phyloP scores from a whole-genome alignment of 768 basidiomycete genomes.

The Boletales sp. region DNA sequence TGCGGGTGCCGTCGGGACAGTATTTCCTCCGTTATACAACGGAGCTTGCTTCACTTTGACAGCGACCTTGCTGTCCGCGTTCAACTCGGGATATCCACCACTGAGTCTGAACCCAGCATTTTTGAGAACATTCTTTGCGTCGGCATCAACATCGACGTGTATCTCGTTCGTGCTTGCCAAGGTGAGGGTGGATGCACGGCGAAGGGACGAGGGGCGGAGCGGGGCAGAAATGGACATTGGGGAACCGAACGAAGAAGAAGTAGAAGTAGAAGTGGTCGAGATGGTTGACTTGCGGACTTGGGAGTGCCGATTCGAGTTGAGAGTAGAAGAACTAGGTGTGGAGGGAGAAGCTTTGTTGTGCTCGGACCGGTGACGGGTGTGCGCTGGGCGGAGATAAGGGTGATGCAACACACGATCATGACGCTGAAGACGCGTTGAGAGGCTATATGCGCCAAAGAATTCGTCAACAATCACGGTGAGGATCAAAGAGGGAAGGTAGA shows the following conservation, averaged over 20 bases:
- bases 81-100: constrained; percentile 15
- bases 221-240: constrained; percentile 36
- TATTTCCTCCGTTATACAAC: constrained; percentile 40
- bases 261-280: constrained; percentile 24
- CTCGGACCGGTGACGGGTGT: constrained; percentile 20
- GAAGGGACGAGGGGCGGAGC: constrained; percentile 43
- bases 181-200: constrained; percentile 33
- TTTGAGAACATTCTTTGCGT: constrained; percentile 9
- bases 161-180: constrained; percentile 20
- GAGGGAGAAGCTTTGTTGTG: constrained; percentile 37
- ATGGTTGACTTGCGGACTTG: constrained; percentile 28
- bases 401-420: constrained; percentile 60
- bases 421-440: constrained; percentile 65
- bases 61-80: constrained; percentile 16
- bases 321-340: constrained; percentile 63
- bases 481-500: constrained; percentile 1
- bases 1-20: background rate
- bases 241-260: constrained; percentile 32
- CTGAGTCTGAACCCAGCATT: constrained; percentile 8
- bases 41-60: constrained; percentile 45
- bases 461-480: constrained; percentile 7
- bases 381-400: constrained; percentile 48
- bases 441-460: constrained; percentile 36
- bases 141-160: constrained; percentile 5
- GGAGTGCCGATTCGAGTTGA: constrained; percentile 42